A percentile compares a stretch with the other conserved stretches of the same genome.
phyloP scores from a whole-genome alignment of 441 rosid species.

The Jatropha podagrica region DNA sequence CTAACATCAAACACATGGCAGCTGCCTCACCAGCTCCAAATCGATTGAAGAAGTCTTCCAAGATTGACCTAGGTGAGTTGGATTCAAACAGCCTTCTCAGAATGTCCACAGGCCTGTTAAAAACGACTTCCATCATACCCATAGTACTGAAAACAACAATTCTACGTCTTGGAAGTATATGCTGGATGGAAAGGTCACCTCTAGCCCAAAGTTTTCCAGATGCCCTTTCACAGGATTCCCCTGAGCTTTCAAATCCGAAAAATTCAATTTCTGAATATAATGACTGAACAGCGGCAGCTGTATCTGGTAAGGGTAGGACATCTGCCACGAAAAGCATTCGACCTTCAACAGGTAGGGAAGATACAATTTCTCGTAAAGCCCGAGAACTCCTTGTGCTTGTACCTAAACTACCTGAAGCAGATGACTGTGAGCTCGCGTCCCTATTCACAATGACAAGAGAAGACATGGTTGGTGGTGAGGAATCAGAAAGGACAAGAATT shows the following conservation, averaged over 20 bases:
- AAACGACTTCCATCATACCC: constrained; percentile 96
- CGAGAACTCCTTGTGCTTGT: constrained; percentile 71
- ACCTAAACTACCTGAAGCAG: constrained; percentile 56
- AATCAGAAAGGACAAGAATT: constrained; percentile 90
- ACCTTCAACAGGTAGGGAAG: constrained; percentile 92
- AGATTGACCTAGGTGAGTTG: constrained; percentile 72
- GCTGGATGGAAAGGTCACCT: constrained; percentile 91
- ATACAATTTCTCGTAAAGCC: constrained; percentile 76
- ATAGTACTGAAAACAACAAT: constrained; percentile 85
- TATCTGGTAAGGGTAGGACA: constrained; percentile 78
- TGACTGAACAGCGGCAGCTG: constrained; percentile 74
- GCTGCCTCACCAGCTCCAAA: constrained; percentile 99
- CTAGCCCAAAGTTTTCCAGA: constrained; percentile 94
- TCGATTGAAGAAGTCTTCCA: constrained; percentile 93
- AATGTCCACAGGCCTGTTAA: constrained; percentile 96
- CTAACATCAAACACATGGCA: constrained; percentile 97
- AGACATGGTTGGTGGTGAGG: constrained; percentile 82
- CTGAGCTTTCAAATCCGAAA: constrained; percentile 64
- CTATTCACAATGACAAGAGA: constrained; percentile 83
- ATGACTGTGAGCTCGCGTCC: constrained; percentile 79
- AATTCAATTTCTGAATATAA: constrained; percentile 85
- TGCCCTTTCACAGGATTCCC: constrained; percentile 75
- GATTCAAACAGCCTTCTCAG: constrained; percentile 87
- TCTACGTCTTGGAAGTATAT: constrained; percentile 86
- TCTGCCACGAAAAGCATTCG: constrained; percentile 97